Conservation (phyloP, 2,329 filamentous ascomycete species). For the Apiospora hydei region DNA sequence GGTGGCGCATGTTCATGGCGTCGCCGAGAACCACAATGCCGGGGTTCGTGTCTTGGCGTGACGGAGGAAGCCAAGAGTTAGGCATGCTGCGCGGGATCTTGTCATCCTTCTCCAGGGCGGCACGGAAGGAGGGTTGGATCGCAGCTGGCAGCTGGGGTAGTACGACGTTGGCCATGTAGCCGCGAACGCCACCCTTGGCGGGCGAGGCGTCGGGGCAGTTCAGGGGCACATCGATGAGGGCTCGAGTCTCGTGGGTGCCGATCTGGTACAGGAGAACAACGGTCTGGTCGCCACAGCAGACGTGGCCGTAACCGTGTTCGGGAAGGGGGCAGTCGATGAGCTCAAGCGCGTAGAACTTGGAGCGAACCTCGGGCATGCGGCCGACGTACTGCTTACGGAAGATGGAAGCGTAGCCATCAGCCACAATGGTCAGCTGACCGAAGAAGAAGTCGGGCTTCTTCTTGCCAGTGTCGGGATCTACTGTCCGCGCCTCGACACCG, state of each 20-base stretch:
- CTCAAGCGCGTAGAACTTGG: slow-evolving; percentile 93
- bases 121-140: slow-evolving; percentile 76
- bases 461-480: slow-evolving; percentile 59
- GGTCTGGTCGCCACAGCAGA: slow-evolving; percentile 77
- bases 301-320: slow-evolving; percentile 79
- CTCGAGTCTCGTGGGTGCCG: slow-evolving; percentile 90
- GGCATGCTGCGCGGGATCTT: slow-evolving; percentile 87
- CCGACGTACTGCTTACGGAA: slow-evolving; percentile 83
- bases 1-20: slow-evolving; percentile 99
- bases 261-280: slow-evolving; percentile 97
- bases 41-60: slow-evolving; percentile 69
- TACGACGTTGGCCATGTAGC: slow-evolving; percentile 81
- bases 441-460: slow-evolving; percentile 81
- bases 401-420: slow-evolving; percentile 91
- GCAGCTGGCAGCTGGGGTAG: slow-evolving; percentile 77
- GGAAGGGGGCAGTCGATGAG: slow-evolving; percentile 87
- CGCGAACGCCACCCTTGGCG: slow-evolving; percentile 81
- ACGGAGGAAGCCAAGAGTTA: slow-evolving; percentile 89
- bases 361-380: slow-evolving; percentile 73
- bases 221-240: slow-evolving; percentile 86
- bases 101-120: slow-evolving; percentile 75
- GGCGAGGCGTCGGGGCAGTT: slow-evolving; percentile 76
- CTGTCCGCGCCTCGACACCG: slow-evolving; percentile 79
- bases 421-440: slow-evolving; percentile 84
- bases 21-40: slow-evolving; percentile 88